Base-by-base conservation (phyloP, 2,329 filamentous ascomycete genomes). In the Plectosphaerella plurivora region DNA sequence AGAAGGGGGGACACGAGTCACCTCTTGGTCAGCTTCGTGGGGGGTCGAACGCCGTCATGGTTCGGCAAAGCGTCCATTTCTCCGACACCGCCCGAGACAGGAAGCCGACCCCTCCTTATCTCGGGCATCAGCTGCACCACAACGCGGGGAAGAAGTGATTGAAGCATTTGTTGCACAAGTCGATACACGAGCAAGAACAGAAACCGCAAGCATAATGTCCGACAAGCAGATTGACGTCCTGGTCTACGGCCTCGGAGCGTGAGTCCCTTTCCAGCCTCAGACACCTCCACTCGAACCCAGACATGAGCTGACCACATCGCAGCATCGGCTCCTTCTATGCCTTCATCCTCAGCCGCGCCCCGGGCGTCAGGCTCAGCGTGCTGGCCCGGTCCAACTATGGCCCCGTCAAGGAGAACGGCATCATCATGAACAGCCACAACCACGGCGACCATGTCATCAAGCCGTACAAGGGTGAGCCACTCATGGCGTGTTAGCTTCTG, bases 361-460 rank as follows among this genome's bases (percentile, higher is more conserved):
- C 69, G 3, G 65, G 71, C 25, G 71, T 79, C 16, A 67, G 72
- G n/a, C 72, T 85, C 20, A 84, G 81, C 0, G 79, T 82, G 2
- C 76, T 84, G 44, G 84, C 82, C 44, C 75, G 82, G 22, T 83
- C 81, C 1, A 85, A 86, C 61, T 84, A 81, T 65, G 65, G 72
- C 8, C 76, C 74, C 4, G 80, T 86, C 11, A 74, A 74, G 49
- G 63, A 64, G 12, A 69, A 73, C 33, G 82, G 82, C 10, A 78
- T 85, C 62, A 65, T 65, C 1, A 68, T 86, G 37, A 72, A 69
- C 6, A 84, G 81, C 39, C 73, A 75, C 11, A 76, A 78, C 50
- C 83, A 82, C 58, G 81, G 80, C 16, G 68, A 78, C 52, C 80
- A 81, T 57, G 72, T 63, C 3, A 80, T 82, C 60, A 64, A 55